phyloP scores from a whole-genome alignment of 192 early-diverging fungal genomes.

The Gamsiella multidivaricata region DNA sequence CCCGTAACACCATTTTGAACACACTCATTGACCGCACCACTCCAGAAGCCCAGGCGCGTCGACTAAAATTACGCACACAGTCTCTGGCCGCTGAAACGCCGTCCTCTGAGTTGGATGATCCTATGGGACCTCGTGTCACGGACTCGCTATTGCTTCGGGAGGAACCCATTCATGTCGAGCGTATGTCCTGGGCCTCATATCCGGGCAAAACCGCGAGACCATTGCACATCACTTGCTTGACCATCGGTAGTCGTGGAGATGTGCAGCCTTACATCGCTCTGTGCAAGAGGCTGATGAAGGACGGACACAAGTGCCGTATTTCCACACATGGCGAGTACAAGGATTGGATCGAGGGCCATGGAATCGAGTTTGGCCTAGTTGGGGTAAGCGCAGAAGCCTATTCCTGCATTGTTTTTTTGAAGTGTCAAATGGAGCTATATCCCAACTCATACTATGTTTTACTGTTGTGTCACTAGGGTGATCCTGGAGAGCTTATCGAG shows the following conservation, averaged over 20 bases:
- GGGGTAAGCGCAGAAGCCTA: constrained; percentile 74
- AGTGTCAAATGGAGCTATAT: too few species aligned
- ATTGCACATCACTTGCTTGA: constrained; percentile 73
- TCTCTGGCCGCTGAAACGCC: constrained; percentile 34
- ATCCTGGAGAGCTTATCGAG: constrained; percentile 51
- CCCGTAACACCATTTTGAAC: constrained; percentile 39
- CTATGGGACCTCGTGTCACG: constrained; percentile 25
- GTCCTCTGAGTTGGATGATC: constrained; percentile 34
- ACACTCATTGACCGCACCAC: constrained; percentile 31
- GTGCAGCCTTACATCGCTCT: constrained; percentile 79
- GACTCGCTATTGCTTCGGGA: constrained; percentile 44
- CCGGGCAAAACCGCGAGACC: constrained; percentile 52
- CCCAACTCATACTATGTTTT: background rate
- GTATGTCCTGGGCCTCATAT: constrained; percentile 31
- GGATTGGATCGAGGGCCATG: constrained; percentile 71
- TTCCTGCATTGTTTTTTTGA: background rate
- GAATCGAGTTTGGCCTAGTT: constrained; percentile 75
- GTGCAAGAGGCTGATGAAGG: constrained; percentile 69
- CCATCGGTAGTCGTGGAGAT: constrained; percentile 81
- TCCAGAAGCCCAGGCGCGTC: constrained; percentile 27
- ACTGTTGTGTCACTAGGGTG: constrained; percentile 19
- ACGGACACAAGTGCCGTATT: constrained; percentile 74
- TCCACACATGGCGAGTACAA: constrained; percentile 76
- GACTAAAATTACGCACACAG: constrained; percentile 25
- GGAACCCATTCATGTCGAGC: constrained; percentile 45